Evolutionary conservation across 345 rosid genomes (phyloP), one percentile per base, ranked within the genome.

Genomic region (Cardamine occulta): DNA sequence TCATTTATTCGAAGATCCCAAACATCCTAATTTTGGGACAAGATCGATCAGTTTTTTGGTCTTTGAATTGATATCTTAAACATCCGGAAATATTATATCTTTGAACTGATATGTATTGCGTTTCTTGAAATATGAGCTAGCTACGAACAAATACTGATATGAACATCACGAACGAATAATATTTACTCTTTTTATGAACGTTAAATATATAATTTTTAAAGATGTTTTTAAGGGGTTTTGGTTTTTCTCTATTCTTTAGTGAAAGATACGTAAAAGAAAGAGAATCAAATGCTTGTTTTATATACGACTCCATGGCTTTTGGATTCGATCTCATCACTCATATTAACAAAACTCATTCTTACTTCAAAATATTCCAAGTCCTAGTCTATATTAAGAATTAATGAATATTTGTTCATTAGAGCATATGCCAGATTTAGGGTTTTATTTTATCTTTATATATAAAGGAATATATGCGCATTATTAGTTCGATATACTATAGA

Each of bases 251-350:
- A 73, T 75, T 68, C 52, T 67, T 69, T 76, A 49, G 40, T 81
- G 80, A 59, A 75, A 71, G 77, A 48, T 39, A 64, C 72, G 82
- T 72, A 60, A 60, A 40, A 51, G 63, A 65, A 61, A 58, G 18
- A 39, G 68, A 65, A 65, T 51, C 62, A 52, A 72, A 77, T 77
- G 56, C 73, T 74, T 74, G 51, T 35, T 56, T 64, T 51, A 7
- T 47, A 47, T 47, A 49, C 63, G 45, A 45, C 75, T 72, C 31
- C 31, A 29, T 35, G 39, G 61, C 75, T 70, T 52, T 68, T 57
- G 79, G 75, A 57, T 77, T 66, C 68, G 73, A 72, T 26, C 69
- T 66, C 66, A 60, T 78, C 77, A 52, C 73, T 72, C 69, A 63
- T 21, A 8, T 15, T 42, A 37, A 15, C 28, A 61, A 68, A 53